These are phyloP conservation scores for Fusarium sambucinum DNA, from an alignment of 2,329 filamentous ascomycete genomes.

Conservation along the genomic window DNA sequence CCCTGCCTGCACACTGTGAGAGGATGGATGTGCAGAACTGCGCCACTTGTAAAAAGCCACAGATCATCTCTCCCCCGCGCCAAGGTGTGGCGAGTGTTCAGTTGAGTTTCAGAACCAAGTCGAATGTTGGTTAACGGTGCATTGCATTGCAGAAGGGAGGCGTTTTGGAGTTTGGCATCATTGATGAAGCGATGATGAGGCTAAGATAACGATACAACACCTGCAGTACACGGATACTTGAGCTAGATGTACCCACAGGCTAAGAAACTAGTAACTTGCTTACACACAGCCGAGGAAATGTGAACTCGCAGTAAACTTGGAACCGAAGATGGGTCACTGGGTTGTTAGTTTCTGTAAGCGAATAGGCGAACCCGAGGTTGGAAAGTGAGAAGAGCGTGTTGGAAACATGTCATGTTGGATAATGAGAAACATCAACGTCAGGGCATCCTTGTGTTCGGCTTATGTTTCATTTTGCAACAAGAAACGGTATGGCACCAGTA, in stretches of 20 bases:
- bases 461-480: constrained; percentile 1
- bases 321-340: constrained; percentile 9
- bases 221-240: neutral
- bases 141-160: constrained; percentile 8
- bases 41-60: constrained; percentile 29
- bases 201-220: neutral
- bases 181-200: constrained; percentile 7
- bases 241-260: neutral
- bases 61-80: neutral
- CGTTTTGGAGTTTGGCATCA: constrained; percentile 30
- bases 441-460: constrained; percentile 18
- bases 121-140: constrained; percentile 28
- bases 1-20: neutral
- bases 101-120: constrained; percentile 42
- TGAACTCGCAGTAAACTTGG: constrained; percentile 5
- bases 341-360: constrained; percentile 12
- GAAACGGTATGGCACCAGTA: constrained; percentile 2
- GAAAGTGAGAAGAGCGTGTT: constrained; percentile 9
- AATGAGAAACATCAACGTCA: neutral
- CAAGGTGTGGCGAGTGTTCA: constrained; percentile 25
- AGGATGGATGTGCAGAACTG: constrained; percentile 3
- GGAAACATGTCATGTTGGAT: constrained; percentile 31
- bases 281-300: neutral
- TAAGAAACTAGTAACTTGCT: neutral
- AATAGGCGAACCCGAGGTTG: constrained; percentile 14